Conservation (phyloP, 345 rosid species). For the Syzygium oleosum region DNA sequence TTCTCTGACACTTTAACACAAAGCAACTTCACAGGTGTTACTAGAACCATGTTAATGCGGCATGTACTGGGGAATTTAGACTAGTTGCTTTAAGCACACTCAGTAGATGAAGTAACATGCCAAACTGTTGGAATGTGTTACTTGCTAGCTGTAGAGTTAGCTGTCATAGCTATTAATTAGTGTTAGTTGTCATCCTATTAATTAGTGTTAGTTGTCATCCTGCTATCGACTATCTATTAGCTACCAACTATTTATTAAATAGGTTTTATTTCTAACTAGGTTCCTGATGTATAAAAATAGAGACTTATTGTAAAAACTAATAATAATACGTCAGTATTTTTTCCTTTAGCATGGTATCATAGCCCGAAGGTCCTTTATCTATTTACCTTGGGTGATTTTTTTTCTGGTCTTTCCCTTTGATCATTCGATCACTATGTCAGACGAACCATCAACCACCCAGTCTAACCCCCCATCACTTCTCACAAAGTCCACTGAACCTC, state of each 20-base stretch:
- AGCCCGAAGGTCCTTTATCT: neutral
- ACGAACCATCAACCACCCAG: neutral
- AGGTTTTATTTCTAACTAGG: no score
- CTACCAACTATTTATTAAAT: no score
- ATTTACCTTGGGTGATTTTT: neutral
- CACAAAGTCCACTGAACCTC: neutral
- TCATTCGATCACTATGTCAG: fast-evolving
- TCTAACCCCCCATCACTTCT: neutral
- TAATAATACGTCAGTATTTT: no score
- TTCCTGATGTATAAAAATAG: no score
- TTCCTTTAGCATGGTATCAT: neutral
- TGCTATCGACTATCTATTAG: no score
- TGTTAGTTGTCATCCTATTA: no score
- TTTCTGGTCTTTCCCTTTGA: neutral
- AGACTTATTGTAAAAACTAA: no score
- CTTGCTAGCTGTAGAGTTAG: no score
- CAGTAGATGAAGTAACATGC: neutral
- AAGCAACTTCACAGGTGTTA: neutral
- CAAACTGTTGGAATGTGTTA: no score
- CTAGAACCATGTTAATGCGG: neutral
- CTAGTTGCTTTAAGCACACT: neutral
- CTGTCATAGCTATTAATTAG: no score
- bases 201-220: no score
- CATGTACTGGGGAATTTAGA: neutral
- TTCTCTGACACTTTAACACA: neutral